phyloP scores from a whole-genome alignment of 192 early-diverging fungal species.

The Neocallimastix lanati region DNA sequence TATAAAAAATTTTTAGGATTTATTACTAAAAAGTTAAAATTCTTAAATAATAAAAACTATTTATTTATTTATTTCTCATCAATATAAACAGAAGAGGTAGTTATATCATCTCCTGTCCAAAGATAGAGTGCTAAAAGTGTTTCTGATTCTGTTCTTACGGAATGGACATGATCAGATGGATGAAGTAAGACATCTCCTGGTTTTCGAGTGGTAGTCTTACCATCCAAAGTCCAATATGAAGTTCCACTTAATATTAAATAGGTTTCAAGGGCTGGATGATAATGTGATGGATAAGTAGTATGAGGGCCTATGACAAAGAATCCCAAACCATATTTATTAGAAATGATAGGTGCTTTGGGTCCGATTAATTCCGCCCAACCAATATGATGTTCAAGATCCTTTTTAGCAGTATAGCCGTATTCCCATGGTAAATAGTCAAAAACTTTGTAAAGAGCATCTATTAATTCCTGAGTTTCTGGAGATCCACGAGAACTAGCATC shows the following conservation, averaged over 20 bases:
- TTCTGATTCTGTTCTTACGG: not conserved
- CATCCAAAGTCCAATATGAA: not conserved
- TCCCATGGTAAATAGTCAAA: not conserved
- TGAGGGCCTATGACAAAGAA: not conserved
- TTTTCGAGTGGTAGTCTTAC: not conserved
- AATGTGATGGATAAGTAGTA: not conserved
- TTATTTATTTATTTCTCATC: too few relatives aligned
- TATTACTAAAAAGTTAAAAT: too few relatives aligned
- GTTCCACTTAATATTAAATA: not conserved
- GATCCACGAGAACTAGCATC: not conserved
- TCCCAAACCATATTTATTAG: not conserved
- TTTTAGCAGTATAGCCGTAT: not conserved
- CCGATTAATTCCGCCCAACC: not conserved
- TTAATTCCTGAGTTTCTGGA: not conserved
- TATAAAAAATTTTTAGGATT: too few relatives aligned
- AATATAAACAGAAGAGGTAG: not conserved
- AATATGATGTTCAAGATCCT: not conserved
- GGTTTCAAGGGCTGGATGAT: not conserved
- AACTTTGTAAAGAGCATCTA: not conserved
- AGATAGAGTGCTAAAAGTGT: not conserved
- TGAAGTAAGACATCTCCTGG: not conserved
- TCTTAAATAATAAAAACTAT: too few relatives aligned
- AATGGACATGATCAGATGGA: not conserved
- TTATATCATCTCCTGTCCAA: not conserved
- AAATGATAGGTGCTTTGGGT: not conserved